Conservation (phyloP, 768 basidiomycete species). For the Lentinula detonsa region DNA sequence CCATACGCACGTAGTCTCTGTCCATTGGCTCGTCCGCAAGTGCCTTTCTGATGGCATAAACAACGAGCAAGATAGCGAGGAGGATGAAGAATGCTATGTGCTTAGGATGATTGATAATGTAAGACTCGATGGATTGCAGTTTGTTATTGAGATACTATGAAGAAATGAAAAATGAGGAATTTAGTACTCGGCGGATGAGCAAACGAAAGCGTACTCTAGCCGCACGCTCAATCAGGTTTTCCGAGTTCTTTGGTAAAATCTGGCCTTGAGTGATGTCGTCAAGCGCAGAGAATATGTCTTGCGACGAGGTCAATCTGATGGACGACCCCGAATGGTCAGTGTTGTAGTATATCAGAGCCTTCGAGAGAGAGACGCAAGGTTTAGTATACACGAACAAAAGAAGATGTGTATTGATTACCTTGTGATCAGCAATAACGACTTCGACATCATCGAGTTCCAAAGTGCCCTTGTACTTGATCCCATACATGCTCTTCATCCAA, state of each 20-base stretch:
- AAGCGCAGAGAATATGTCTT: constrained; percentile 60
- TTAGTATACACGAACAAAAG: not conserved
- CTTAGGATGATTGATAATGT: constrained; percentile 28
- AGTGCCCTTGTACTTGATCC: constrained; percentile 32
- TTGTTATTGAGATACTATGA: constrained; percentile 36
- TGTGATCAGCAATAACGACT: constrained; percentile 78
- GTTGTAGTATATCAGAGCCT: constrained; percentile 78
- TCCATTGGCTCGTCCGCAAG: constrained; percentile 18
- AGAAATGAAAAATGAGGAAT: not conserved
- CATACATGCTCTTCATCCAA: constrained; percentile 94
- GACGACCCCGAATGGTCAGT: constrained; percentile 46
- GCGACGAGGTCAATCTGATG: constrained; percentile 47
- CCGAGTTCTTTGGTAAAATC: constrained; percentile 54
- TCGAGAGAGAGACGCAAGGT: not conserved
- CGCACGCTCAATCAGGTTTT: constrained; percentile 61
- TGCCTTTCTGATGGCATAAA: constrained; percentile 20
- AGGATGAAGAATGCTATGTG: constrained; percentile 26
- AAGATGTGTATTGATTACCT: constrained; percentile 35
- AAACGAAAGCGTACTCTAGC: constrained; percentile 41
- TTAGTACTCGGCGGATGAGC: not conserved
- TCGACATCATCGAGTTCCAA: constrained; percentile 27
- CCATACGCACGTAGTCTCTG: constrained; percentile 10
- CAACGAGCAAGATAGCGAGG: constrained; percentile 20
- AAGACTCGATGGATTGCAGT: constrained; percentile 29
- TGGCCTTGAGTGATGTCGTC: constrained; percentile 55